Evolutionary conservation across 2,329 filamentous ascomycete genomes (phyloP), one percentile per base, ranked within the genome.

Genomic region (Ascosphaera aggregata): DNA sequence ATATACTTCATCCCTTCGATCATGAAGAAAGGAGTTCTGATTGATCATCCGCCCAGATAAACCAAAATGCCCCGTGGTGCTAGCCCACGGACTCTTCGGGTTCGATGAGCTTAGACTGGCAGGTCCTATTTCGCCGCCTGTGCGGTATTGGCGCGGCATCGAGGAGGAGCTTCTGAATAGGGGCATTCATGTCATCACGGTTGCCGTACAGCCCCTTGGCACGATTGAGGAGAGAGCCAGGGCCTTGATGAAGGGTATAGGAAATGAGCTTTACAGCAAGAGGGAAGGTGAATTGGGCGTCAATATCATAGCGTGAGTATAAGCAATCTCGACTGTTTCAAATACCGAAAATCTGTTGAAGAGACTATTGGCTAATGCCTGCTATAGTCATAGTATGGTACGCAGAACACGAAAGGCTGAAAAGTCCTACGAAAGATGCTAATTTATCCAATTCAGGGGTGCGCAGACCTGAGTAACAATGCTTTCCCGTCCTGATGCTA

Each of bases 131-230:
- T 51, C 73, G 4, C 71, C 71, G 0, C 67, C 68, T 0, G 59
- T 76, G 17, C 64, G 71, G 40, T 76, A 76, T 49, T 76, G 71
- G 71, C 63, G 70, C 35, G 71, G 71, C 1, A 74, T 76, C 27
- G 66, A 60, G 19, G 67, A 74, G 46, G 71, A 69, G 5, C 50
- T 74, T 18, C 56, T 58, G 2, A 56, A 62, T 24, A 68, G 68
- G 45, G 66, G 65, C 2, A 61, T 74, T 17, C 64, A 72, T 42
- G 70, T 73, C n/a, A 67, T 74, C 37, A 71, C 66, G 5, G 66
- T 69, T 2, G 59, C 64, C 4, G 71, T 76, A 1, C 68, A 70
- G 3, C 60, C 70, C 1, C 71, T 65, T 9, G 68, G 63, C 1
- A 68, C 66, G 4, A 72, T 76, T 44, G 69, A 74, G 47, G 59